Evolutionary conservation across 2,329 filamentous ascomycete genomes (phyloP).

Genomic region (Phoma sp.): DNA sequence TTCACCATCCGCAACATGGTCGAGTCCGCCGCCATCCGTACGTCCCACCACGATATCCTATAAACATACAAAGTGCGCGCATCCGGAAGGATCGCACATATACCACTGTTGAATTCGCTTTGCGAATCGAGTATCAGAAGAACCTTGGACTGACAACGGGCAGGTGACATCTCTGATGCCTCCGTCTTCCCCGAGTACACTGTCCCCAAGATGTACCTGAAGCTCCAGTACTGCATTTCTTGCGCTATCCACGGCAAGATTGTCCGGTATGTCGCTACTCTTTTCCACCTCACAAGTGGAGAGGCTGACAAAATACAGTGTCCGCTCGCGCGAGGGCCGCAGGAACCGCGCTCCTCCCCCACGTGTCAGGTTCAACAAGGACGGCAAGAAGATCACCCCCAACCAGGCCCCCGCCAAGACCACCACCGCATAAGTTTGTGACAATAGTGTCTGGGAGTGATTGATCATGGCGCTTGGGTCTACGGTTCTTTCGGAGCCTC

Average conservation of each 20-base stretch:
- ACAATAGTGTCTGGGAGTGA: conserved; percentile 23
- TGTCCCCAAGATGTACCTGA: conserved; percentile 99
- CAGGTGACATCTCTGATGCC: conserved; percentile 99
- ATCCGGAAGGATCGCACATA: conserved; percentile 3
- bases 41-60: conserved; percentile 54
- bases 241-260: conserved; percentile 99
- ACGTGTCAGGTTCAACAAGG: conserved; percentile 99
- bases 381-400: conserved; percentile 99
- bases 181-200: conserved; percentile 99
- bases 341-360: conserved; percentile 99
- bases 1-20: conserved; percentile 99
- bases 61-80: conserved; percentile 8
- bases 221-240: conserved; percentile 99
- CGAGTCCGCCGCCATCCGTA: conserved; percentile 99
- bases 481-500: conserved; percentile 44
- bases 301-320: conserved; percentile 64
- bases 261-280: conserved; percentile 85
- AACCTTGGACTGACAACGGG: conserved; percentile 31
- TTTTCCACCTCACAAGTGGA: conserved; percentile 5
- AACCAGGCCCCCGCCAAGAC: conserved; percentile 78
- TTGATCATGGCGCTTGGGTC: conserved; percentile 48
- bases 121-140: conserved; percentile 12
- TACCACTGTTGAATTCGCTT: conserved; percentile 6
- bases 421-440: conserved; percentile 39
- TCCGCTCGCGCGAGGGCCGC: conserved; percentile 94